Conservation (phyloP, 257 asterid species). For the Solanum microdontum region DNA sequence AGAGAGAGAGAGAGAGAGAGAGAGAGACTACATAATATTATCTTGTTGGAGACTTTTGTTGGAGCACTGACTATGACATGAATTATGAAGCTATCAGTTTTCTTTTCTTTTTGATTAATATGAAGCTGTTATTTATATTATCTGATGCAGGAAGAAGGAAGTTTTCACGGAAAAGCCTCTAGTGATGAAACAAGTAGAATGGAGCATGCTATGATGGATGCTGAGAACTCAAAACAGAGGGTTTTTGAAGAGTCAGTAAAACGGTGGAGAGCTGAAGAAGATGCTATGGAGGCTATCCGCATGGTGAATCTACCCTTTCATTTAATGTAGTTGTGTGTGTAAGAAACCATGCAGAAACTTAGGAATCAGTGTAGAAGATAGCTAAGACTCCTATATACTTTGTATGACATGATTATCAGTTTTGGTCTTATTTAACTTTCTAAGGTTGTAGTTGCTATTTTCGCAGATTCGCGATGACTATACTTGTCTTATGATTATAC, state of each 20-base stretch:
- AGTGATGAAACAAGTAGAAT: slow-evolving; percentile 23
- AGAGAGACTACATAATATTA: no score
- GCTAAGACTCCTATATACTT: background rate
- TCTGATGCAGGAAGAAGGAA: slow-evolving; percentile 36
- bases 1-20: background rate
- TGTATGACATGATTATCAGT: background rate
- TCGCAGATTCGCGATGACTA: background rate
- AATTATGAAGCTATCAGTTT: background rate
- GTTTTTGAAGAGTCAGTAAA: slow-evolving; percentile 38
- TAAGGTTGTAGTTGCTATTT: background rate
- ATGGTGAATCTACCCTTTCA: slow-evolving; percentile 26
- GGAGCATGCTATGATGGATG: slow-evolving; percentile 32
- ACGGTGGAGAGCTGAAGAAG: slow-evolving; percentile 49
- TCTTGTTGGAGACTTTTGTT: no score
- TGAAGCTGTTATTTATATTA: slow-evolving; percentile 9
- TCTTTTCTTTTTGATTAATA: background rate
- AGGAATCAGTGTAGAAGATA: background rate
- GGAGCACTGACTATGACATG: background rate
- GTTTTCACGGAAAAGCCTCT: background rate
- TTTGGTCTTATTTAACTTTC: background rate
- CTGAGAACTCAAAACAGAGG: slow-evolving; percentile 29
- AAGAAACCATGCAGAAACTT: background rate
- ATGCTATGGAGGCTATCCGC: slow-evolving; percentile 33
- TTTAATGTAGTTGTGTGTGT: background rate
- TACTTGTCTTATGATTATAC: background rate